phyloP scores from a whole-genome alignment of 2,329 filamentous ascomycete genomes.

The Diaporthe sp. region DNA sequence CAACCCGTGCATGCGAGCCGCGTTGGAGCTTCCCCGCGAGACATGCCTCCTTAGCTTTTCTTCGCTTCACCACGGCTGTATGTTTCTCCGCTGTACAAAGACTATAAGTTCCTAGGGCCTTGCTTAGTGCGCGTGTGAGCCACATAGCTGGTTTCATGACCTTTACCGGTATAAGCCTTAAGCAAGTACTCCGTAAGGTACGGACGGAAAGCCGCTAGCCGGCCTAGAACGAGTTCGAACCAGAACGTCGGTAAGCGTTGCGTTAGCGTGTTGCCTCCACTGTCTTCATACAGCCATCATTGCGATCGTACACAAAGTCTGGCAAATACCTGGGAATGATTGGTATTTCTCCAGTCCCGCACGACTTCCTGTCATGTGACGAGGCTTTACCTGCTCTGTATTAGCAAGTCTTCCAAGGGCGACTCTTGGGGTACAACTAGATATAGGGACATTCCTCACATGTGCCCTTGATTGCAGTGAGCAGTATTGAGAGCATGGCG shows the following conservation, averaged over 20 bases:
- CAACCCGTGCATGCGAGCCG: background rate
- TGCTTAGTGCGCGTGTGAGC: conserved; percentile 7
- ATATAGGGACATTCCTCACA: background rate
- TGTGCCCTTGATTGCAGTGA: no score
- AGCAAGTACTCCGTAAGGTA: background rate
- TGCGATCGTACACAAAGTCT: no score
- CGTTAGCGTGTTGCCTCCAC: background rate
- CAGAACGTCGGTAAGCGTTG: background rate
- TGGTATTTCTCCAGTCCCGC: no score
- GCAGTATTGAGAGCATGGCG: background rate
- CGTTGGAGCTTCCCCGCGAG: background rate
- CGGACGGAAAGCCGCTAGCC: background rate
- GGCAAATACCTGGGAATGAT: no score
- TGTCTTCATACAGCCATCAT: background rate
- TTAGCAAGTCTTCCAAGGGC: background rate
- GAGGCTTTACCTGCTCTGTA: background rate
- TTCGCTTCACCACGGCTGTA: background rate
- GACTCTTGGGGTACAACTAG: background rate
- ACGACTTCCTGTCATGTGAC: background rate
- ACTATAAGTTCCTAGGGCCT: background rate
- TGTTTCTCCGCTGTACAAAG: conserved; percentile 2
- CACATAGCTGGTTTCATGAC: background rate
- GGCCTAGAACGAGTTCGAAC: background rate
- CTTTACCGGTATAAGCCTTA: background rate
- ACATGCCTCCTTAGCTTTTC: background rate